Percentiles rank a stretch among this genome's conserved stretches.
These are phyloP conservation scores for Chamaenerion angustifolium DNA, from an alignment of 345 rosid genomes.

Conservation along the genomic window DNA sequence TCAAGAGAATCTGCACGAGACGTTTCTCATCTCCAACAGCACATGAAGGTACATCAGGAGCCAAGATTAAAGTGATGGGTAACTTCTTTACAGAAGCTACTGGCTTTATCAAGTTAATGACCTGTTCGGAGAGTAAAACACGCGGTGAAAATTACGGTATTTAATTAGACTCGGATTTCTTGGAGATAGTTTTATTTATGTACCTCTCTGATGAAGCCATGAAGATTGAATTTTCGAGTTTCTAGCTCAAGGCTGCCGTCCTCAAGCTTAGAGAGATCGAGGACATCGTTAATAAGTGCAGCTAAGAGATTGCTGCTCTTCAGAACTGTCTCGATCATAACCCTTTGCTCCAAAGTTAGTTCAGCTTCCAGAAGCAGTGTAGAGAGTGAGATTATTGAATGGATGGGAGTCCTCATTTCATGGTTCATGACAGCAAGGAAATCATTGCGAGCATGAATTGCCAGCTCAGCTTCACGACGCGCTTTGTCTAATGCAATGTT, in stretches of 20 bases:
- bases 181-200: not conserved
- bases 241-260: slow-evolving; percentile 82
- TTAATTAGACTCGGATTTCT: not conserved
- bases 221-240: slow-evolving; percentile 48
- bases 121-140: slow-evolving; percentile 25
- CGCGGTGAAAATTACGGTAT: slow-evolving; percentile 1
- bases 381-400: slow-evolving; percentile 74
- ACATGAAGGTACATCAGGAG: slow-evolving; percentile 66
- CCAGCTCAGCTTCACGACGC: slow-evolving; percentile 81
- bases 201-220: slow-evolving; percentile 62
- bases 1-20: slow-evolving; percentile 62
- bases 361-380: slow-evolving; percentile 85
- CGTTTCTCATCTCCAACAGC: slow-evolving; percentile 88
- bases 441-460: slow-evolving; percentile 86
- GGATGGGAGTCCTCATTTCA: slow-evolving; percentile 94
- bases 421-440: slow-evolving; percentile 95
- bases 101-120: slow-evolving; percentile 58
- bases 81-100: slow-evolving; percentile 70
- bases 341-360: slow-evolving; percentile 64
- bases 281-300: slow-evolving; percentile 72
- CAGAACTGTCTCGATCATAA: slow-evolving; percentile 72
- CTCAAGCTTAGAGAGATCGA: slow-evolving; percentile 86
- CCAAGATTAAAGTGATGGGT: slow-evolving; percentile 37
- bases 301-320: slow-evolving; percentile 89
- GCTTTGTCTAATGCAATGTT: slow-evolving; percentile 69